A percentile compares a stretch with the other conserved stretches of the same genome.
phyloP scores from a whole-genome alignment of 2,329 filamentous ascomycete species.

The Fusarium agapanthi region DNA sequence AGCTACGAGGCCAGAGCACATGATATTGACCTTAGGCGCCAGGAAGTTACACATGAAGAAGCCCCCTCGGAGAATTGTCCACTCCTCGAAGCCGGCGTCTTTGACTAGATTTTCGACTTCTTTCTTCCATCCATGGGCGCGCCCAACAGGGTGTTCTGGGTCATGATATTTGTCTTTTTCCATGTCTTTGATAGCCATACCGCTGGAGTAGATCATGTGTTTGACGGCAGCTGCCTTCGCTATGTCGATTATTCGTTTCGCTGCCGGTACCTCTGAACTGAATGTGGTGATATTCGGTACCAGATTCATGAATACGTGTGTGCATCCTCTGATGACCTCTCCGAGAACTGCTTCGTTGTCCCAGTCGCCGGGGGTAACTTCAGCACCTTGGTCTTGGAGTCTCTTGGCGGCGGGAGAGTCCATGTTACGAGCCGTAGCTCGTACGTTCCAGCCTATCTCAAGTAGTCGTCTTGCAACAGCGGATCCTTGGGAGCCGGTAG shows the following conservation, averaged over 20 bases:
- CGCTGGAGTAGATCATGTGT: constrained; percentile 8
- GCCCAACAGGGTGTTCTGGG: background rate
- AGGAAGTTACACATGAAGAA: constrained; percentile 18
- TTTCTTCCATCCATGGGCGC: background rate
- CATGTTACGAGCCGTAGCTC: background rate
- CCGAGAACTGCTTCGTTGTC: background rate
- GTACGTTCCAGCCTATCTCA: background rate
- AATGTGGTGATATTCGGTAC: background rate
- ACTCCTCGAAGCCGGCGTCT: background rate
- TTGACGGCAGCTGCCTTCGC: background rate
- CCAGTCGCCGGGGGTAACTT: background rate
- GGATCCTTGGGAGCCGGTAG: constrained; percentile 2
- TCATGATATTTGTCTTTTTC: background rate
- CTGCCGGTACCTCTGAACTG: background rate
- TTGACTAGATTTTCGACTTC: background rate
- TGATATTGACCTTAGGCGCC: constrained; percentile 1
- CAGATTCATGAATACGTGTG: background rate
- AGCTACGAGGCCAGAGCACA: background rate
- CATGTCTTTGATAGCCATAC: constrained; percentile 8
- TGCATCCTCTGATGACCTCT: background rate
- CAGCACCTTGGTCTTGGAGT: background rate
- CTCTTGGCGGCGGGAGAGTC: background rate
- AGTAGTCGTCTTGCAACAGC: background rate
- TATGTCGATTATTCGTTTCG: background rate
- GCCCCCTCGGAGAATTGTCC: constrained; percentile 2